Evolutionary conservation across 2,329 filamentous ascomycete species (phyloP).

Genomic region (Lojkania enalia): DNA sequence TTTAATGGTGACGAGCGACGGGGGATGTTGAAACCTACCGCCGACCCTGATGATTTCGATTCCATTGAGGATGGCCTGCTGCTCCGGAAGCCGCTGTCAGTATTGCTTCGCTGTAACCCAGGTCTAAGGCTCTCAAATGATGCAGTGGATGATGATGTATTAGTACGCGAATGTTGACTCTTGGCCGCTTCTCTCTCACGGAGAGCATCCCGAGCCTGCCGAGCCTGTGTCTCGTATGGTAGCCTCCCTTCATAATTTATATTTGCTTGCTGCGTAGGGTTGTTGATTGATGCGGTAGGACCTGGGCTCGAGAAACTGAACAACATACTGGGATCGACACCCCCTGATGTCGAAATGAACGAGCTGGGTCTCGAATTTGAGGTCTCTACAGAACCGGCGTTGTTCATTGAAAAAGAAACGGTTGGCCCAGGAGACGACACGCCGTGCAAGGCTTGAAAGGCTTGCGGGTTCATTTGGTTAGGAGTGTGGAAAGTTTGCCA

Average conservation of each 20-base stretch:
- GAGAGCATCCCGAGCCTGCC: slow-evolving; percentile 36
- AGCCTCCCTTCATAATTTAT: slow-evolving; percentile 28
- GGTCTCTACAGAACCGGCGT: slow-evolving; percentile 16
- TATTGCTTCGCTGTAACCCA: slow-evolving; percentile 51
- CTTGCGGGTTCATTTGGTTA: slow-evolving; percentile 38
- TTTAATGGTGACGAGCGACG: slow-evolving; percentile 54
- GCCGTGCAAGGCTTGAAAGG: slow-evolving; percentile 38
- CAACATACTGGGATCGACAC: slow-evolving; percentile 54
- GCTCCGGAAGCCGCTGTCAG: slow-evolving; percentile 46
- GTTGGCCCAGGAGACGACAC: slow-evolving; percentile 28
- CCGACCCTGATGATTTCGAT: slow-evolving; percentile 27
- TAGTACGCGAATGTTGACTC: slow-evolving; percentile 45
- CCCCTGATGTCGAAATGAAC: slow-evolving; percentile 42
- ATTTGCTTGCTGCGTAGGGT: slow-evolving; percentile 24
- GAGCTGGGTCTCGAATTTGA: slow-evolving; percentile 31
- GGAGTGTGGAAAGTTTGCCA: slow-evolving; percentile 41
- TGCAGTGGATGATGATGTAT: slow-evolving; percentile 45
- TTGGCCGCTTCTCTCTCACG: slow-evolving; percentile 40
- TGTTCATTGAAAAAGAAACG: slow-evolving; percentile 28
- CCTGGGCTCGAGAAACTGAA: slow-evolving; percentile 46
- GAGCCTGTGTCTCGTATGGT: slow-evolving; percentile 45
- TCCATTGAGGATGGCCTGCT: slow-evolving; percentile 35
- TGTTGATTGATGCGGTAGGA: slow-evolving; percentile 33
- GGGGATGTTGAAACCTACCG: slow-evolving; percentile 37
- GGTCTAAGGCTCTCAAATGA: slow-evolving; percentile 37